Evolutionary conservation across 2,329 filamentous ascomycete genomes (phyloP), one percentile per base, ranked within the genome.

Genomic region (Fusarium siculi): DNA sequence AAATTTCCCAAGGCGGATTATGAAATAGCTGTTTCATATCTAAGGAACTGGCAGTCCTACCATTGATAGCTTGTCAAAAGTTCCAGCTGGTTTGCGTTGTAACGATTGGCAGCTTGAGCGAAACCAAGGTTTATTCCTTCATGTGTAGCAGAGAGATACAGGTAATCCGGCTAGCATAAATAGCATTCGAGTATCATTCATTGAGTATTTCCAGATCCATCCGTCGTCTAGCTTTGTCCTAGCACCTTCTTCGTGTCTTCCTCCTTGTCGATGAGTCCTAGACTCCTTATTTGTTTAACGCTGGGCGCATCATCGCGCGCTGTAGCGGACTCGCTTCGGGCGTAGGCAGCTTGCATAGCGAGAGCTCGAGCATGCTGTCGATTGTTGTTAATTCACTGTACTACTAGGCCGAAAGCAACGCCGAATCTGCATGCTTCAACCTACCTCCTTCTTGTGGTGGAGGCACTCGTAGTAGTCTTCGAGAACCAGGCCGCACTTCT

Each of bases 401-500:
- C 30, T 30, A 34, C 21, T 30, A 37, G 39, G 46, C 60, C 47
- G 49, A 47, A 19, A 30, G 18, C 32, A n/a, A 47, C 30, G 43
- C 50, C 28, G 37, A 62, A 52, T 61, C 19, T 54, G 34, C 50
- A n/a, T 62, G 30, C 25, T 62, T 62, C 25, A 53, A 83, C 90
- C 66, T 80, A 98, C 96, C 94, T 99, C 96, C 87, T 99, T 99
- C 88, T 93, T 95, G 88, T 99, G 96, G 84, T 99, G 96, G 81
- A 99, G 86, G 84, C 97, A 99, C 87, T 99, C 96, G 83, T 98
- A 97, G 87, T 99, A 99, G 82, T 99, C 96, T 83, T 99, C 96
- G 75, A 98, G 87, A 9, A 91, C 89, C 21, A 93, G 92, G 23
- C 88, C 86, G 83, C 97, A 99, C 85, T 97, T 97, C 84, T 91